Conservation (phyloP, 345 rosid genomes). For the Gossypium australe region DNA sequence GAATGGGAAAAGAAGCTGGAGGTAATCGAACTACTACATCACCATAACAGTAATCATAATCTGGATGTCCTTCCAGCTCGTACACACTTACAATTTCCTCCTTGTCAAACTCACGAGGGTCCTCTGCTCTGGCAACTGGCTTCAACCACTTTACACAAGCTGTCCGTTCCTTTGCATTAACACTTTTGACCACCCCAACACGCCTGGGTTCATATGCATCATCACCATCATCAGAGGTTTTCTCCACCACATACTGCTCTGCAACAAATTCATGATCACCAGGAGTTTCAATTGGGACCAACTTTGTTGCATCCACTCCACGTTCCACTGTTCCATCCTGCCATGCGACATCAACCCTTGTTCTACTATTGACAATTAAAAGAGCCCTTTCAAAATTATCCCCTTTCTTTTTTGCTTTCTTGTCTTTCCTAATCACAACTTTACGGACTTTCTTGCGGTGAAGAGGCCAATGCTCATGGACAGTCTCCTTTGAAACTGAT, state of each 20-base stretch:
- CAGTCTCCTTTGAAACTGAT: constrained; percentile 61
- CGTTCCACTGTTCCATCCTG: constrained; percentile 70
- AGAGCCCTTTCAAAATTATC: constrained; percentile 83
- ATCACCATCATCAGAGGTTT: constrained; percentile 68
- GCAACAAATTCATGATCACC: constrained; percentile 97
- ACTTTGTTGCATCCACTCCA: constrained; percentile 44
- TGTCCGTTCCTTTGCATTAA: constrained; percentile 78
- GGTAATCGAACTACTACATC: constrained; percentile 38
- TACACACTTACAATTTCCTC: constrained; percentile 33
- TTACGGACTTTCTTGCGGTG: constrained; percentile 90
- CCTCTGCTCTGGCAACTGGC: constrained; percentile 65
- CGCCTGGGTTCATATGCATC: constrained; percentile 56
- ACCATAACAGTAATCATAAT: constrained; percentile 94
- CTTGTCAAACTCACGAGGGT: constrained; percentile 78
- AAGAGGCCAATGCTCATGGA: constrained; percentile 76
- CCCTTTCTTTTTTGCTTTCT: constrained; percentile 72
- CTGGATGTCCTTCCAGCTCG: constrained; percentile 92
- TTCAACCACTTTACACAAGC: constrained; percentile 45
- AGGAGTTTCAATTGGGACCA: constrained; percentile 93
- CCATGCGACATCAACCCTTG: constrained; percentile 79
- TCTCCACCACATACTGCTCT: constrained; percentile 27
- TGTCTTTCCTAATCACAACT: constrained; percentile 74
- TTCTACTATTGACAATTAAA: constrained; percentile 63
- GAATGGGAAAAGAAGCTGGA: constrained; percentile 45
- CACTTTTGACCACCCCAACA: constrained; percentile 81